Percentiles rank a stretch among this genome's conserved stretches.
Evolutionary conservation across 805 yeast genomes (phyloP).

Genomic region (Phaffomyces opuntiae): DNA sequence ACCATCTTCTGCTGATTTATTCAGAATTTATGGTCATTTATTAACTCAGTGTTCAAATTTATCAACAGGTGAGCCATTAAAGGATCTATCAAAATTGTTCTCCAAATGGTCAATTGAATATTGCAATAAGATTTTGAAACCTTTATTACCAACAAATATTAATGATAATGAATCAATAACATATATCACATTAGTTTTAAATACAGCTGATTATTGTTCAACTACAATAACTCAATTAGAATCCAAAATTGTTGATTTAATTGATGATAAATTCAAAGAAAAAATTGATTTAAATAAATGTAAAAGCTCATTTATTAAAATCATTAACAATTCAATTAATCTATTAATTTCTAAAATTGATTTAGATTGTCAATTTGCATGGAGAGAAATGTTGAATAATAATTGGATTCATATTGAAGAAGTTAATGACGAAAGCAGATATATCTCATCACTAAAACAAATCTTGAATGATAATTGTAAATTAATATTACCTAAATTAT

Average conservation of each 20-base stretch:
- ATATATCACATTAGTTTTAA: constrained; percentile 64
- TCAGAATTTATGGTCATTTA: constrained; percentile 67
- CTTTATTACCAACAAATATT: constrained; percentile 42
- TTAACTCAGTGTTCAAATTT: constrained; percentile 63
- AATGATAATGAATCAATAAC: constrained; percentile 49
- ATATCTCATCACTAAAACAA: constrained; percentile 50
- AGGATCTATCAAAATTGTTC: constrained; percentile 49
- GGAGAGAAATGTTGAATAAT: constrained; percentile 77
- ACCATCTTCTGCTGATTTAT: constrained; percentile 82
- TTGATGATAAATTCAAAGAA: constrained; percentile 36
- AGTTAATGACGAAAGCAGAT: constrained; percentile 70
- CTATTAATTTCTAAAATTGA: constrained; percentile 52
- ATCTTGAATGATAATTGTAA: constrained; percentile 39
- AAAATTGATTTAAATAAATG: constrained; percentile 43
- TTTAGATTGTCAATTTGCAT: constrained; percentile 55
- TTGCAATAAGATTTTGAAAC: constrained; percentile 41
- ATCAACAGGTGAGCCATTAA: constrained; percentile 34
- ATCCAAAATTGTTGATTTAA: constrained; percentile 43
- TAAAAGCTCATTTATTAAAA: constrained; percentile 47
- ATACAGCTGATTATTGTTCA: constrained; percentile 87
- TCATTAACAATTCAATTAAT: constrained; percentile 52
- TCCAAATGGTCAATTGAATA: constrained; percentile 59
- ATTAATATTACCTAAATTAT: constrained; percentile 48
- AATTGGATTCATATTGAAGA: constrained; percentile 63
- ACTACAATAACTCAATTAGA: constrained; percentile 73